Evolutionary conservation across 75 land plant genomes (phyloP).

Genomic region (Adiantum capillusveneris): DNA sequence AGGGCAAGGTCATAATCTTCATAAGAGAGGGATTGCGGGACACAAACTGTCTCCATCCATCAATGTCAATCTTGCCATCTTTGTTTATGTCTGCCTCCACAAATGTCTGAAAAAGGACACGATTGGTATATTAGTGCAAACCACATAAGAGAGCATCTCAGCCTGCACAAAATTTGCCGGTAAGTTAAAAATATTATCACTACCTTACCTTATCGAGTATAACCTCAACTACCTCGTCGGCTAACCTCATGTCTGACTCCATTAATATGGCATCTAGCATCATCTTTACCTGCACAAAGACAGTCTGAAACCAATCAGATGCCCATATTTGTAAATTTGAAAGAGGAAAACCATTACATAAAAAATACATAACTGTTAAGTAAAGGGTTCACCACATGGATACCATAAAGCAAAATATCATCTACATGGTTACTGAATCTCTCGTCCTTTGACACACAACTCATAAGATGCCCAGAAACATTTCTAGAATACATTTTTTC

Average conservation of each 20-base stretch:
- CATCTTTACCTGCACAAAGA: constrained; percentile 71
- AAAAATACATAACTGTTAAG: too few species aligned
- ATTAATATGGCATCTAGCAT: constrained; percentile 59
- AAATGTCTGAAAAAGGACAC: constrained; percentile 78
- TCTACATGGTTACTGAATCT: too few species aligned
- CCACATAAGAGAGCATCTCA: background rate
- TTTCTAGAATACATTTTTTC: too few species aligned
- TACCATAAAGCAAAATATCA: too few species aligned
- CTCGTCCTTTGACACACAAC: too few species aligned
- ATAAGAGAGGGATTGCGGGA: constrained; percentile 63
- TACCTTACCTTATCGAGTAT: constrained; percentile 51
- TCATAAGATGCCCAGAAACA: too few species aligned
- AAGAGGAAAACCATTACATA: too few species aligned
- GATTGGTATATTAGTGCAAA: background rate
- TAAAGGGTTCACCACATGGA: too few species aligned
- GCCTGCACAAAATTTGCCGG: background rate
- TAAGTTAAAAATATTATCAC: background rate
- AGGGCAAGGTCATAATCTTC: constrained; percentile 80
- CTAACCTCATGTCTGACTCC: constrained; percentile 60
- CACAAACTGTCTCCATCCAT: constrained; percentile 66
- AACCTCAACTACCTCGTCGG: constrained; percentile 57
- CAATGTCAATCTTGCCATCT: constrained; percentile 61
- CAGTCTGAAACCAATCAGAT: too few species aligned
- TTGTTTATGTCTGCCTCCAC: constrained; percentile 55
- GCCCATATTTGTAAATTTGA: too few species aligned